phyloP scores from a whole-genome alignment of 148 eudicot species.

The Cornus florida region DNA sequence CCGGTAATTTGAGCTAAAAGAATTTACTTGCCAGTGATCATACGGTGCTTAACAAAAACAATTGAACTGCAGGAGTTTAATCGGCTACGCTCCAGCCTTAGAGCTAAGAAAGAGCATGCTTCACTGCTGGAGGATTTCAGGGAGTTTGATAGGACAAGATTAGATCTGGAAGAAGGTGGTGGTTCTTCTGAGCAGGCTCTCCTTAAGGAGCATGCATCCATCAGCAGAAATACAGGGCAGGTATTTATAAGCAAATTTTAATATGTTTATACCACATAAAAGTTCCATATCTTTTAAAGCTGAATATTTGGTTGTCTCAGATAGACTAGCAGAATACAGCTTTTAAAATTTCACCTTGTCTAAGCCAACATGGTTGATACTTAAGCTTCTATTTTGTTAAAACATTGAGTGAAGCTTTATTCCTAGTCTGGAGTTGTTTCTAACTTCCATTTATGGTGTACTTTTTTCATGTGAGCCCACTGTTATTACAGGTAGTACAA shows the following conservation, averaged over 20 bases:
- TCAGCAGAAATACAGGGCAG: constrained; percentile 81
- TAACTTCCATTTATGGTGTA: neutral
- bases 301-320: neutral
- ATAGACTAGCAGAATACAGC: neutral
- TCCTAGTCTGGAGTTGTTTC: neutral
- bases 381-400: no score
- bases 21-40: constrained; percentile 3
- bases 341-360: neutral
- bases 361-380: no score
- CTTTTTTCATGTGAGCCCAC: neutral
- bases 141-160: constrained; percentile 78
- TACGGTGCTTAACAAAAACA: constrained; percentile 14
- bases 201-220: constrained; percentile 79
- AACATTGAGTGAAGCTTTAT: neutral
- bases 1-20: neutral
- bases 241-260: constrained; percentile 29
- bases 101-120: constrained; percentile 93
- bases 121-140: constrained; percentile 89
- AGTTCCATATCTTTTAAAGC: neutral
- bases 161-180: constrained; percentile 90
- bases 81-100: constrained; percentile 81
- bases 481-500: neutral
- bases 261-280: neutral
- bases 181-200: constrained; percentile 62
- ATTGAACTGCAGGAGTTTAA: constrained; percentile 75